Percentiles rank a stretch among this genome's conserved stretches.
Evolutionary conservation across 2,329 filamentous ascomycete genomes (phyloP).

Genomic region (Alternaria triticimaculans): DNA sequence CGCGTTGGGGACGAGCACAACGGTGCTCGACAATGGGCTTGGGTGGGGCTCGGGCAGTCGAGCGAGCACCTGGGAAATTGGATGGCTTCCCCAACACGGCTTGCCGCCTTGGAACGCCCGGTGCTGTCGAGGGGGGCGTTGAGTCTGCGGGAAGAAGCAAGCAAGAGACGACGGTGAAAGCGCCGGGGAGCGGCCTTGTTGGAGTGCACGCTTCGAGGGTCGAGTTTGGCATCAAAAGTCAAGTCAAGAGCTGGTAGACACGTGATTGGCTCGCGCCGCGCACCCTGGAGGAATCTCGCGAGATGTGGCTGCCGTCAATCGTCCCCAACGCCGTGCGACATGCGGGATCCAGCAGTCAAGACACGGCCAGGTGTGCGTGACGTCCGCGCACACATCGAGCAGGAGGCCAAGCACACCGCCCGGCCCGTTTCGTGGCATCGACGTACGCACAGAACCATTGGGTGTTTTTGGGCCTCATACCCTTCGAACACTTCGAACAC

Average conservation of each 20-base stretch:
- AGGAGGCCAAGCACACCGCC: constrained; percentile 15
- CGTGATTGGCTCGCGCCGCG: constrained; percentile 7
- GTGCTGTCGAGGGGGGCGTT: constrained; percentile 28
- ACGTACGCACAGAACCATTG: constrained; percentile 4
- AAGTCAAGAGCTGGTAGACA: constrained; percentile 1
- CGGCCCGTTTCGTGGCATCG: constrained; percentile 23
- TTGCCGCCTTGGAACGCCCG: constrained; percentile 27
- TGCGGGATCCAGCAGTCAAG: constrained; percentile 22
- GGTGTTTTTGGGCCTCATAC: not conserved
- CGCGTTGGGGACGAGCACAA: constrained; percentile 21
- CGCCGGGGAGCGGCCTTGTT: constrained; percentile 10
- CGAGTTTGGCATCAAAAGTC: constrained; percentile 12
- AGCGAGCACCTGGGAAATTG: constrained; percentile 35
- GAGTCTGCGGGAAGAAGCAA: constrained; percentile 1
- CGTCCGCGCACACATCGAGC: constrained; percentile 22
- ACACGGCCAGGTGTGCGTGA: constrained; percentile 13
- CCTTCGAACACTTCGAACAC: not conserved
- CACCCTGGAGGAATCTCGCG: constrained; percentile 2
- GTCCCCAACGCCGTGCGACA: constrained; percentile 20
- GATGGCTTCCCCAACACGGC: constrained; percentile 30
- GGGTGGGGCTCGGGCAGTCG: constrained; percentile 20
- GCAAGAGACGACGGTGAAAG: not conserved
- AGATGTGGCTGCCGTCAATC: constrained; percentile 10
- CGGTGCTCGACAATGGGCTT: constrained; percentile 4
- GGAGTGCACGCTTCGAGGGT: constrained; percentile 13